A percentile compares a stretch with the other conserved stretches of the same genome.
Conservation (phyloP, 257 asterid genomes). For the Thymus quinquecostatus region DNA sequence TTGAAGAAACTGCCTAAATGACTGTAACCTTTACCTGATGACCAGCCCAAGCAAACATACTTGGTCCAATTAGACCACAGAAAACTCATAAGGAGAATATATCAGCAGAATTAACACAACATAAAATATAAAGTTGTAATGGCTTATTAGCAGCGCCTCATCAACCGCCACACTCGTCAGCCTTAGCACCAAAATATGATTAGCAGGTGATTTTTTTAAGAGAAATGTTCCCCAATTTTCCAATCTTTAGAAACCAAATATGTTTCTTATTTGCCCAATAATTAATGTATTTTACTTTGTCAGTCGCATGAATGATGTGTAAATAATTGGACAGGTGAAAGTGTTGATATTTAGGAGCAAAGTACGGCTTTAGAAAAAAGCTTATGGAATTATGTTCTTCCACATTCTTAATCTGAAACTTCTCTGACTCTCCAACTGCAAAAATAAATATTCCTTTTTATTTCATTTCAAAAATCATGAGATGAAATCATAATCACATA, state of each 20-base stretch:
- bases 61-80: not conserved
- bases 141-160: no score
- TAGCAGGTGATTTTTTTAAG: no score
- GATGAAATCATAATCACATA: not conserved
- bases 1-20: not conserved
- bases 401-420: not conserved
- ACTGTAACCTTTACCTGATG: slow-evolving; percentile 6
- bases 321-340: not conserved
- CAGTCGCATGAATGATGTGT: slow-evolving; percentile 7
- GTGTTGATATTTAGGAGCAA: no score
- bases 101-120: no score
- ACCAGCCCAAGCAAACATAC: slow-evolving; percentile 1
- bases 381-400: not conserved
- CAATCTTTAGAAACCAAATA: not conserved
- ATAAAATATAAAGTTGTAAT: no score
- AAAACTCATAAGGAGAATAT: no score
- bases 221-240: not conserved
- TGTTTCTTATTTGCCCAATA: no score
- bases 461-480: not conserved
- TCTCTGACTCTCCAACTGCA: not conserved
- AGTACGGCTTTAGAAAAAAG: no score
- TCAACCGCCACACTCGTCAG: no score
- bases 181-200: no score
- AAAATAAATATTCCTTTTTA: not conserved
- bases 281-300: not conserved